These are phyloP conservation scores for Bocquillonia castaneifolia DNA, from an alignment of 441 rosid species.

Conservation along the genomic window DNA sequence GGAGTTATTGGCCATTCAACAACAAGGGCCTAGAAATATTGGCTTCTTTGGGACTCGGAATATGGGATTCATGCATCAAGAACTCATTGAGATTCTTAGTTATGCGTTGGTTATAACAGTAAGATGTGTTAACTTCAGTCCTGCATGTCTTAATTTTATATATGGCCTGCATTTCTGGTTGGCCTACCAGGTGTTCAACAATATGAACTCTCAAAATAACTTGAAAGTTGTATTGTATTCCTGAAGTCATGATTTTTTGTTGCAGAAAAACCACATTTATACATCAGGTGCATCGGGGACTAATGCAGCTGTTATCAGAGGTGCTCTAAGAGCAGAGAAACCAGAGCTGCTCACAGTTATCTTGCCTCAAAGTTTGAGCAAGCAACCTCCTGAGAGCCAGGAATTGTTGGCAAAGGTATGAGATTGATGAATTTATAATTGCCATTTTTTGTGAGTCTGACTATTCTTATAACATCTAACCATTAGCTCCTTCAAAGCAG, in stretches of 20 bases:
- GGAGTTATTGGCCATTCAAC: slow-evolving; percentile 92
- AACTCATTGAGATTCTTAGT: slow-evolving; percentile 91
- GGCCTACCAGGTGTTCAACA: not conserved
- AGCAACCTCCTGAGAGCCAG: slow-evolving; percentile 96
- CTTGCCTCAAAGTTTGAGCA: slow-evolving; percentile 84
- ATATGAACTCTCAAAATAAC: not conserved
- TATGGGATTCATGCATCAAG: slow-evolving; percentile 97
- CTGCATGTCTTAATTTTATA: not conserved
- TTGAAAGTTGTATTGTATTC: slow-evolving; percentile 13
- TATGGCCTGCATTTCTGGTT: not conserved
- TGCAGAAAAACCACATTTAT: slow-evolving; percentile 92
- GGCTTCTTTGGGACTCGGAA: slow-evolving; percentile 91
- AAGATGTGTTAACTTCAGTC: slow-evolving; percentile 32
- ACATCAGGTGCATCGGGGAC: slow-evolving; percentile 98
- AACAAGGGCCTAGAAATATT: slow-evolving; percentile 89
- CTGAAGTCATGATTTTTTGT: slow-evolving; percentile 21
- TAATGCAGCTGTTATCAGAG: slow-evolving; percentile 96
- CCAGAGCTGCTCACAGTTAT: slow-evolving; percentile 90
- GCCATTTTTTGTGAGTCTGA: not conserved
- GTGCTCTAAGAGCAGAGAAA: slow-evolving; percentile 92
- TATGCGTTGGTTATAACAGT: slow-evolving; percentile 95
- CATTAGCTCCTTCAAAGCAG: too few species aligned
- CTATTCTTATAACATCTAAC: too few species aligned
- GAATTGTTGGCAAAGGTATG: slow-evolving; percentile 81
- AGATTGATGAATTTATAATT: slow-evolving; percentile 7